Evolutionary conservation across 768 basidiomycete genomes (phyloP).

Genomic region (Thelephora ganbajun): DNA sequence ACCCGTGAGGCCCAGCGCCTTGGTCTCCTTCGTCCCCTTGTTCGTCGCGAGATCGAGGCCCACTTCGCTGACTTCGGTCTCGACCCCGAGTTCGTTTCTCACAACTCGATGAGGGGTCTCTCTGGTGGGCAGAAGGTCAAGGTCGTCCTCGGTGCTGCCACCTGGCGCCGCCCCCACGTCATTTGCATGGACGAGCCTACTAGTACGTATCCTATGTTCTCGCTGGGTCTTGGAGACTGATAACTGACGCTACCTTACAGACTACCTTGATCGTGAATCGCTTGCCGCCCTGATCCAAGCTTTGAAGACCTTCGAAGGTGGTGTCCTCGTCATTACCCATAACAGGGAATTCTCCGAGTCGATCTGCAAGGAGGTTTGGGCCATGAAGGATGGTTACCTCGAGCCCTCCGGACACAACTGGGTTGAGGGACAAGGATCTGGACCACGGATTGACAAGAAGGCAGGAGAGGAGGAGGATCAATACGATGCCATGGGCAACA

Average conservation of each 20-base stretch:
- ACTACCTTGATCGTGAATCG: slow-evolving; percentile 99
- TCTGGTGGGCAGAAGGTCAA: slow-evolving; percentile 99
- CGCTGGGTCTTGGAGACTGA: neutral
- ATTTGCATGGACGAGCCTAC: slow-evolving; percentile 97
- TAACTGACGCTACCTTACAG: slow-evolving; percentile 23
- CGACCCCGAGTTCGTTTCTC: slow-evolving; percentile 96
- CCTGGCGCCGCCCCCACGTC: slow-evolving; percentile 97
- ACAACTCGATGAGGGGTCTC: slow-evolving; percentile 98
- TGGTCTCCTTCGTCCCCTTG: slow-evolving; percentile 89
- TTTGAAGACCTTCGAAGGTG: slow-evolving; percentile 95
- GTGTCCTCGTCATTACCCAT: slow-evolving; percentile 96
- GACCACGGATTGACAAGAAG: slow-evolving; percentile 88
- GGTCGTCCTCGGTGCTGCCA: slow-evolving; percentile 95
- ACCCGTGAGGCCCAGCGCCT: slow-evolving; percentile 95
- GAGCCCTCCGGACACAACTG: slow-evolving; percentile 98
- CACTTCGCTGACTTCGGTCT: slow-evolving; percentile 99
- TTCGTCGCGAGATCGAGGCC: slow-evolving; percentile 97
- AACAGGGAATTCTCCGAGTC: slow-evolving; percentile 99
- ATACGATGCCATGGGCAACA: slow-evolving; percentile 99
- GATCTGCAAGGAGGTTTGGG: slow-evolving; percentile 96
- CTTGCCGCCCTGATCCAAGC: slow-evolving; percentile 97
- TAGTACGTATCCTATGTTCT: slow-evolving; percentile 31
- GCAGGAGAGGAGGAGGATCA: slow-evolving; percentile 81
- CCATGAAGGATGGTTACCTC: slow-evolving; percentile 93
- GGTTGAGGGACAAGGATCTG: slow-evolving; percentile 97